Base-by-base conservation (phyloP, 208 protist species). In the Leishmania major region DNA sequence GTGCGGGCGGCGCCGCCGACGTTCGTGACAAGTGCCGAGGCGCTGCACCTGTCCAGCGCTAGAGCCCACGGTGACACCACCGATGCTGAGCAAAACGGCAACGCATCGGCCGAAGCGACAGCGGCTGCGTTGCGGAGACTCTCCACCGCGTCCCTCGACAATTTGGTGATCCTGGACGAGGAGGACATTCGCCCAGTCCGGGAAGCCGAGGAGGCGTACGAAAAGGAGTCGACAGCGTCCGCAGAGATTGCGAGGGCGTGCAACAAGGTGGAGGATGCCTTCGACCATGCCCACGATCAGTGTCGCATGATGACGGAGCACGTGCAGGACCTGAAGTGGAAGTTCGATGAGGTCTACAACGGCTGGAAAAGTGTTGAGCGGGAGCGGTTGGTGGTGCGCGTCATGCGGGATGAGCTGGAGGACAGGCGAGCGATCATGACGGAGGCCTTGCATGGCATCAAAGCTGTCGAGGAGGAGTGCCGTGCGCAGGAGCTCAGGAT, bases 261-360 rank as follows among this genome's bases (percentile, higher is more conserved):
- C 31, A 78, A 83, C 17, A 19, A 31, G 13, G 78, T 95, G 70
- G 87, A 90, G 66, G 64, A 69, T 6, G 45, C 69, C 5, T 86
- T 92, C n/a, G 78, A 75, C 25, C 35, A 78, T 49, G 77, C 85
- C 15, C 57, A 82, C n/a, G 49, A 25, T 25, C 73, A 84, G 67
- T 91, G 85, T 77, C 84, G 89, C 66, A n/a, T 37, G 0, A 91
- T 91, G 85, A 90, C 87, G 66, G 73, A 88, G 76, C 84, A 87
- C 71, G 84, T 93, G 25, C 86, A 92, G 47, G 76, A 64, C 19
- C 81, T 91, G 11, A 87, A 89, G 43, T 82, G 70, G 73, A 77
- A 86, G 64, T 91, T 86, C 73, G 85, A 91, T 3, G 82, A 84
- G 4, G 70, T 85, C 1, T 87, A 72, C 74, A 57, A 51, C 25